Conservation (phyloP, 2,329 filamentous ascomycete genomes). For the Sporothrix brasiliensis region DNA sequence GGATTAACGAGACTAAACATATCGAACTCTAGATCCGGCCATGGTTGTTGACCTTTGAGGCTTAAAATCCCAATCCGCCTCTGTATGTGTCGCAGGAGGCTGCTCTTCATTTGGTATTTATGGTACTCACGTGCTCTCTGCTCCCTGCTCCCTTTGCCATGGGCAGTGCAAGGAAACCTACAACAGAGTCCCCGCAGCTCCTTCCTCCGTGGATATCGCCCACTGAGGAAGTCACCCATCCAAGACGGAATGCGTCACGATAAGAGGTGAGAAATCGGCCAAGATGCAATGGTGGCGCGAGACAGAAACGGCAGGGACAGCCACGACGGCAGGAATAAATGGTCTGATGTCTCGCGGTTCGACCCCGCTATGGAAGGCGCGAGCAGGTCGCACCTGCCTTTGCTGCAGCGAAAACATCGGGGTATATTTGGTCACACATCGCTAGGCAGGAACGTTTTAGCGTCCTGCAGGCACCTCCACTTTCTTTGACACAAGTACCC, state of each 20-base stretch:
- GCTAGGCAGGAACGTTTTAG: constrained; percentile 25
- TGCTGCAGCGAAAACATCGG: constrained; percentile 14
- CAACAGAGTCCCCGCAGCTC: background rate
- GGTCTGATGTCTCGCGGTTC: constrained; percentile 30
- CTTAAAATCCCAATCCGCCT: too few relatives aligned
- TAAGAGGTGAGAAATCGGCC: background rate
- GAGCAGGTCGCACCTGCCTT: constrained; percentile 3
- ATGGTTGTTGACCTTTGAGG: background rate
- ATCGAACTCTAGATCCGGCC: background rate
- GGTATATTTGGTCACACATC: constrained; percentile 23
- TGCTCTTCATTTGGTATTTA: too few relatives aligned
- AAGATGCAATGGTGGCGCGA: constrained; percentile 29
- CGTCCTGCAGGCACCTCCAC: constrained; percentile 26
- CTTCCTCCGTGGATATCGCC: background rate
- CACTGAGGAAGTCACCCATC: background rate
- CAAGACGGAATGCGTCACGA: background rate
- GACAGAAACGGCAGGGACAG: constrained; percentile 2
- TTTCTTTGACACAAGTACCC: constrained; percentile 1
- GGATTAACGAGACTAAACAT: background rate
- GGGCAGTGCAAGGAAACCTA: background rate
- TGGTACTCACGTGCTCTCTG: too few relatives aligned
- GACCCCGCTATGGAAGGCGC: constrained; percentile 32
- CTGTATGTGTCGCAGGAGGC: too few relatives aligned
- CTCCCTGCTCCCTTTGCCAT: too few relatives aligned
- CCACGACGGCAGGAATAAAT: constrained; percentile 26